Conservation (phyloP, 345 rosid genomes). For the Dipteronia sinensis region DNA sequence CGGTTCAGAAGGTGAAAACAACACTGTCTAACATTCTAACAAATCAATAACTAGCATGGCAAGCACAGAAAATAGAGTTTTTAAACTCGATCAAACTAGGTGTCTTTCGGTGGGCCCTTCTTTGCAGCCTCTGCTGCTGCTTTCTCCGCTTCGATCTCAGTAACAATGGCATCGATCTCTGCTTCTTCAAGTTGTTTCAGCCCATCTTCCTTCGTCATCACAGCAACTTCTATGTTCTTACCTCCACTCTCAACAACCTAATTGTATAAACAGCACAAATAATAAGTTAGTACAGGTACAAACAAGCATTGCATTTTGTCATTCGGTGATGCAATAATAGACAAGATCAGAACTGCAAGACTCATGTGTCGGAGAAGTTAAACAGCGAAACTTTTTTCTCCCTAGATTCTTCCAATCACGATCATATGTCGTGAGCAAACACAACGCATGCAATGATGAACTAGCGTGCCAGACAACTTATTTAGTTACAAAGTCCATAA, state of each 20-base stretch:
- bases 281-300: background rate
- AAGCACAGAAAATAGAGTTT: background rate
- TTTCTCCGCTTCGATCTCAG: slow-evolving; percentile 94
- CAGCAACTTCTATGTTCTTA: slow-evolving; percentile 93
- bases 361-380: background rate
- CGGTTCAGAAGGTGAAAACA: slow-evolving; percentile 2
- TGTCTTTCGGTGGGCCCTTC: slow-evolving; percentile 72
- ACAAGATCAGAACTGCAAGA: background rate
- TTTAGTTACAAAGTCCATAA: too few relatives aligned
- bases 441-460: background rate
- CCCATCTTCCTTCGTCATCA: slow-evolving; percentile 79
- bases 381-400: background rate
- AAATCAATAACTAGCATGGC: background rate
- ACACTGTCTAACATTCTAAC: background rate
- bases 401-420: background rate
- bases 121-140: slow-evolving; percentile 97
- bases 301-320: background rate
- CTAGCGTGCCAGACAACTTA: too few relatives aligned
- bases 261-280: background rate
- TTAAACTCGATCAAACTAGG: slow-evolving; percentile 19
- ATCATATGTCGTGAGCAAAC: background rate
- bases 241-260: slow-evolving; percentile 98
- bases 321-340: background rate
- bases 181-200: slow-evolving; percentile 86
- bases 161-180: slow-evolving; percentile 84